Base-by-base conservation (phyloP, 164 flowering plant species). In the Akebia trifoliata region DNA sequence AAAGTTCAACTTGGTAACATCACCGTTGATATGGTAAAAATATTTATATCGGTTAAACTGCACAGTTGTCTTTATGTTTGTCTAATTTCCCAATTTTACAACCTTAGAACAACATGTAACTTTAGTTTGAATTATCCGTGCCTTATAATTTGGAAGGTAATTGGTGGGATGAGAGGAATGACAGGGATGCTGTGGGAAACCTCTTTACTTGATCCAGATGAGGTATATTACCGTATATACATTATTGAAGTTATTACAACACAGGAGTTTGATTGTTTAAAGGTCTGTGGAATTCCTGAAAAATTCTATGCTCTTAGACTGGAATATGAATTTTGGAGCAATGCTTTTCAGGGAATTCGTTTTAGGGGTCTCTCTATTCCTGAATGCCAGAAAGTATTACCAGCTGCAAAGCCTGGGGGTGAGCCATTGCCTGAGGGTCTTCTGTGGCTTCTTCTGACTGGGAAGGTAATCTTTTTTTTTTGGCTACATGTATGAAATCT, bases 141-240 rank as follows among this genome's bases (percentile, higher is more conserved):
- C 14, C 12, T 54, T 57, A 0, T 7, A 32, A 22, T 60, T 52
- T 56, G 43, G 43, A 21, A 72, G 76, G 76, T 65, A 31, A 70
- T 93, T 67, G 97, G 99, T 62, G 97, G 99, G 28, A 93, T 93
- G 99, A 84, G 99, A 70, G 99, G 99, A 76, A 90, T 93, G 96
- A 84, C 85, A 37, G 96, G 96, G 34, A 59, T 93, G 55, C 75
- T 93, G 11, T 93, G 97, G 97, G 96, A 90, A 69, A 83, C 96
- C 40, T 93, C 99, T 34, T 76, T 87, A 50, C 97, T 93, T 72
- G 97, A 93, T 67, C 86, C 97, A 21, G 95, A 93, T 25, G 75
- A 72, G 72, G 75, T 72, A 59, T 46, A 15, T 38, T 58, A 40
- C 36, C 29, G 10, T 50, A n/a, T 48, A 9, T 31, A 29, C 18